Evolutionary conservation across 2,329 filamentous ascomycete genomes (phyloP).

Genomic region (Diplocarpon rosae): DNA sequence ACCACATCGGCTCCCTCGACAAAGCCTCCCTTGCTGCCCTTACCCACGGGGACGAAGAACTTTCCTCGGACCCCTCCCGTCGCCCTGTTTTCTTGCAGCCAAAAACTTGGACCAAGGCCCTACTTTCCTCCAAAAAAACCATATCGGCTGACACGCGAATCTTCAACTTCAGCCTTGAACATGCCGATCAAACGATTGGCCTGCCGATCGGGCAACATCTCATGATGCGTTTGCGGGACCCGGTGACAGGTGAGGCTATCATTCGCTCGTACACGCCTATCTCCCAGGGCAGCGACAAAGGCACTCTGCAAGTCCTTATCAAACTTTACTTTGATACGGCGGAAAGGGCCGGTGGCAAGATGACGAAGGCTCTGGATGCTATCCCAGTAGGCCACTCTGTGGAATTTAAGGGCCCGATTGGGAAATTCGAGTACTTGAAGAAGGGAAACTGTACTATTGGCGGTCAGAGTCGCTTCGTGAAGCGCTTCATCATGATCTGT

Average conservation of each 20-base stretch:
- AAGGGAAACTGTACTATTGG: conserved; percentile 52
- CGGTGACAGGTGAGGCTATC: conserved; percentile 57
- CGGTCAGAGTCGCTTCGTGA: conserved; percentile 43
- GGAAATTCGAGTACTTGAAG: conserved; percentile 72
- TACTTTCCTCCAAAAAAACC: conserved; percentile 54
- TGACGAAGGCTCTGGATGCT: conserved; percentile 69
- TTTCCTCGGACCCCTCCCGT: conserved; percentile 34
- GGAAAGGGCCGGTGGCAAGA: conserved; percentile 55
- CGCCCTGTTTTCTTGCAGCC: conserved; percentile 59
- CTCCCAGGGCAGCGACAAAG: conserved; percentile 49
- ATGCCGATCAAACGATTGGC: conserved; percentile 58
- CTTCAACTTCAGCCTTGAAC: conserved; percentile 70
- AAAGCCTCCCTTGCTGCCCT: conserved; percentile 45
- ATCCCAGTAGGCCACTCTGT: conserved; percentile 62
- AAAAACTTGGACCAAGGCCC: conserved; percentile 62
- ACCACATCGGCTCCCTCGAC: conserved; percentile 74
- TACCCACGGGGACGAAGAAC: conserved; percentile 31
- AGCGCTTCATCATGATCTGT: conserved; percentile 74
- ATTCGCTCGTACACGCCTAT: conserved; percentile 84
- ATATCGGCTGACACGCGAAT: conserved; percentile 71
- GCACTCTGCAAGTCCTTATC: conserved; percentile 62
- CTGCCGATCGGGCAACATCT: conserved; percentile 79
- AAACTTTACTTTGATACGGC: conserved; percentile 66
- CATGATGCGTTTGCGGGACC: conserved; percentile 70
- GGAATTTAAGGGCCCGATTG: conserved; percentile 81